A percentile compares a stretch with the other conserved stretches of the same genome.
These are phyloP conservation scores for Bremia lactucae DNA, from an alignment of 352 stramenopile species.

Conservation along the genomic window DNA sequence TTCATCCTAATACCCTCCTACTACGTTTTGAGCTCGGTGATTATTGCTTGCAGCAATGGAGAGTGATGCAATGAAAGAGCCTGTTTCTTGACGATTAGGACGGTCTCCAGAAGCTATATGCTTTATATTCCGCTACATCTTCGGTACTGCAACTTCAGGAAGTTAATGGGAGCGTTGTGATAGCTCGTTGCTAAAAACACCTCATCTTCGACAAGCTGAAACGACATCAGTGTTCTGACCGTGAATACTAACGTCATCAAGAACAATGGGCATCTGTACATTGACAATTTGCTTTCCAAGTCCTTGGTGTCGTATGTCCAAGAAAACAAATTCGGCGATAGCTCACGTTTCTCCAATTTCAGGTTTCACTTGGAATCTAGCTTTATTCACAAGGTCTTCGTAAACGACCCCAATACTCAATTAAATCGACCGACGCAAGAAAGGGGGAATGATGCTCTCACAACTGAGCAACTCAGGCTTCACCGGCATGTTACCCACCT, in stretches of 20 bases:
- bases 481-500: neutral
- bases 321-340: neutral
- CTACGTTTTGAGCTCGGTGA: no score
- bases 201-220: neutral
- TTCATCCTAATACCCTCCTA: no score
- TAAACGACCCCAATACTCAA: neutral
- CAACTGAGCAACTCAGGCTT: neutral
- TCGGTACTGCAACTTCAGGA: no score
- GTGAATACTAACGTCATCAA: neutral
- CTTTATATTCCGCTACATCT: no score
- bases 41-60: no score
- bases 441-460: neutral
- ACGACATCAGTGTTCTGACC: neutral
- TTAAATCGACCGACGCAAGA: neutral
- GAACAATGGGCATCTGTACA: neutral
- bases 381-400: neutral
- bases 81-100: no score
- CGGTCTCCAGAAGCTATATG: no score
- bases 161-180: no score
- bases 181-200: no score
- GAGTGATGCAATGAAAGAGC: no score
- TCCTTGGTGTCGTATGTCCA: neutral
- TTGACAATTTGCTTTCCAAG: neutral
- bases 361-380: neutral
- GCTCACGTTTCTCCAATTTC: neutral